Evolutionary conservation across 2,329 filamentous ascomycete genomes (phyloP).

Genomic region (Phyllosticta citriasiana): DNA sequence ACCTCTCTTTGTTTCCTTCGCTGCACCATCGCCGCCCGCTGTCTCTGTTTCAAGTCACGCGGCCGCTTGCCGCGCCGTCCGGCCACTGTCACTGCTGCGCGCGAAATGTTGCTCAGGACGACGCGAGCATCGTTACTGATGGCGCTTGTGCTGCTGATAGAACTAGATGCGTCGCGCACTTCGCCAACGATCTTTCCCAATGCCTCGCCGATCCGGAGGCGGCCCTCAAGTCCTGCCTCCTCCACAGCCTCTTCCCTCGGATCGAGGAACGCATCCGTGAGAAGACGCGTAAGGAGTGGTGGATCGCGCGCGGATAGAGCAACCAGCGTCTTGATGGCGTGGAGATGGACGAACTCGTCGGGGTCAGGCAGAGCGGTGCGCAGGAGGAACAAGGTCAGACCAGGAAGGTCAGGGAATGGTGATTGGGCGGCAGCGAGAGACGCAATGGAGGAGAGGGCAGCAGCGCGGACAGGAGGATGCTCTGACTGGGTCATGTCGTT

Average conservation of each 20-base stretch:
- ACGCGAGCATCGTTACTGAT: slow-evolving; percentile 19
- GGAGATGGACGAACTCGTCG: slow-evolving; percentile 62
- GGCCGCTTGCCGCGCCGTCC: slow-evolving; percentile 52
- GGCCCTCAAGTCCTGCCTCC: slow-evolving; percentile 44
- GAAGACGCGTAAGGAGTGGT: slow-evolving; percentile 49
- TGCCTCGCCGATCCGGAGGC: slow-evolving; percentile 57
- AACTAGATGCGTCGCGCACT: neutral
- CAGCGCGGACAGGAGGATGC: slow-evolving; percentile 27
- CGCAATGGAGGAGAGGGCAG: slow-evolving; percentile 23
- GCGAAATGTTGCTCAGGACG: slow-evolving; percentile 36
- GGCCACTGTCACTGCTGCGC: slow-evolving; percentile 53
- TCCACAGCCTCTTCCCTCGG: slow-evolving; percentile 36
- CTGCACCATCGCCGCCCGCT: slow-evolving; percentile 40
- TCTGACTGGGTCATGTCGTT: slow-evolving; percentile 14
- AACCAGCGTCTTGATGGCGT: slow-evolving; percentile 56
- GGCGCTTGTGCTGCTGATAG: neutral
- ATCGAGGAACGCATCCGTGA: slow-evolving; percentile 60
- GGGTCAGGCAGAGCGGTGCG: slow-evolving; percentile 54
- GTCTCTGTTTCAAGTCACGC: slow-evolving; percentile 50
- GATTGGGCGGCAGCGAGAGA: slow-evolving; percentile 46
- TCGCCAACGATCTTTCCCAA: slow-evolving; percentile 18
- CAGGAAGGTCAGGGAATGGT: slow-evolving; percentile 55
- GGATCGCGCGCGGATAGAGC: slow-evolving; percentile 54
- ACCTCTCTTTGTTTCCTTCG: slow-evolving; percentile 40
- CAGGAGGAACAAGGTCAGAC: slow-evolving; percentile 53